A percentile compares a stretch with the other conserved stretches of the same genome.
These are phyloP conservation scores for Combretum micranthum DNA, from an alignment of 345 rosid species.

Conservation along the genomic window DNA sequence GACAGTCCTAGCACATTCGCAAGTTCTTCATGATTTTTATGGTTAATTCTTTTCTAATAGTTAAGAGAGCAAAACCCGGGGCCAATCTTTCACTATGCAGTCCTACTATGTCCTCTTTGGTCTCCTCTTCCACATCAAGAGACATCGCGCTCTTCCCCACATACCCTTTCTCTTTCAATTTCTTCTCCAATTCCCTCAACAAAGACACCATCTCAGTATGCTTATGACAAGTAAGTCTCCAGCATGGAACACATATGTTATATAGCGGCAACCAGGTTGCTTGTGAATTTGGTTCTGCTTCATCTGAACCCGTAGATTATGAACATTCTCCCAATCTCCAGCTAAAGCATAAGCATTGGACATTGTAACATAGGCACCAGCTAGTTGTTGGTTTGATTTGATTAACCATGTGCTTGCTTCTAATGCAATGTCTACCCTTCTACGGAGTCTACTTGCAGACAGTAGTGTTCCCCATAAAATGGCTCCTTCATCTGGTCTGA, in stretches of 20 bases:
- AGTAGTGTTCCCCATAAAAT: slow-evolving; percentile 74
- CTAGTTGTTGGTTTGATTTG: slow-evolving; percentile 50
- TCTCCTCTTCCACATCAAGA: slow-evolving; percentile 63
- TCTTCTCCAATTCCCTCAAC: slow-evolving; percentile 45
- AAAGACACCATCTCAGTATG: slow-evolving; percentile 30
- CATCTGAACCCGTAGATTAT: slow-evolving; percentile 52
- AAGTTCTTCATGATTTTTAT: slow-evolving; percentile 59
- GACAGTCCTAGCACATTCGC: slow-evolving; percentile 74
- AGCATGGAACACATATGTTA: slow-evolving; percentile 41
- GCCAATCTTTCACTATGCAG: slow-evolving; percentile 78
- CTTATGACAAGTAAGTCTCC: slow-evolving; percentile 43
- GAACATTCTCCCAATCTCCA: slow-evolving; percentile 62
- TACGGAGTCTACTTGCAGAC: slow-evolving; percentile 63
- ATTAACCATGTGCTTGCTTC: slow-evolving; percentile 52
- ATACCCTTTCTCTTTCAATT: slow-evolving; percentile 56
- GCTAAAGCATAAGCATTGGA: slow-evolving; percentile 54
- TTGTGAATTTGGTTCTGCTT: slow-evolving; percentile 47
- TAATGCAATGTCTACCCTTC: slow-evolving; percentile 60
- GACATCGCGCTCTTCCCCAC: slow-evolving; percentile 32
- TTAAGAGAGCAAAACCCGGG: slow-evolving; percentile 48
- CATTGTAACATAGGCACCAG: slow-evolving; percentile 55
- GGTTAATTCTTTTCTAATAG: slow-evolving; percentile 32
- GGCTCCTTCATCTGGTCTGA: slow-evolving; percentile 39
- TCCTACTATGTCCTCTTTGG: slow-evolving; percentile 40
- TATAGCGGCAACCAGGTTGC: slow-evolving; percentile 69